Conservation (phyloP, 768 basidiomycete genomes). For the Leccinum boreale region DNA sequence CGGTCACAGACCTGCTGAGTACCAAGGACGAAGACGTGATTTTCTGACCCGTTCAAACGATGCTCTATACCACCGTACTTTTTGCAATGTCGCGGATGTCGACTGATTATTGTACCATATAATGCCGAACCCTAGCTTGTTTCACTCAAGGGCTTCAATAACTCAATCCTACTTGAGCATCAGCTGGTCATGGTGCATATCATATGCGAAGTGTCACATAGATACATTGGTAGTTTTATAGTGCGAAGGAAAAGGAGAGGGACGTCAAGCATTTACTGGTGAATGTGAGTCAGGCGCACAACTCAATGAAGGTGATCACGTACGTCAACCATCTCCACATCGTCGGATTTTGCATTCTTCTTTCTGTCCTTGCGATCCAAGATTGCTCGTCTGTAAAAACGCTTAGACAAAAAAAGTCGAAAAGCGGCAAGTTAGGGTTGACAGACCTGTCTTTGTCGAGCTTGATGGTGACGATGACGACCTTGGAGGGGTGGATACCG, state of each 20-base stretch:
- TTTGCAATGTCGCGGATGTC: constrained; percentile 1
- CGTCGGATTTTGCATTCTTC: constrained; percentile 53
- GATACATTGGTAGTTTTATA: constrained; percentile 64
- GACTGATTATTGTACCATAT: constrained; percentile 10
- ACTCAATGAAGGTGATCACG: constrained; percentile 32
- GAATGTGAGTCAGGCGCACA: constrained; percentile 9
- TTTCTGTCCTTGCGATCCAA: constrained; percentile 83
- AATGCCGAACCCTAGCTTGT: constrained; percentile 2
- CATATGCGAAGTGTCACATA: constrained; percentile 50
- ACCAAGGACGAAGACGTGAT: constrained; percentile 93
- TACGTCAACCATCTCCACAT: constrained; percentile 81
- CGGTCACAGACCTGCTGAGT: constrained; percentile 61
- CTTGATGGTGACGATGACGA: constrained; percentile 91
- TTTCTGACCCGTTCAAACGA: constrained; percentile 50
- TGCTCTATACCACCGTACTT: constrained; percentile 13
- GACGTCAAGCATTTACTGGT: constrained; percentile 22
- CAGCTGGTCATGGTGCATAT: constrained; percentile 50
- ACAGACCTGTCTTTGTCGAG: constrained; percentile 83
- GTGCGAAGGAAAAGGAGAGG: constrained; percentile 16
- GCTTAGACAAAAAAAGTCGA: constrained; percentile 5
- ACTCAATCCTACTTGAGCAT: not conserved
- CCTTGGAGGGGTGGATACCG: constrained; percentile 95
- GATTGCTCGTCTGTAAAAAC: constrained; percentile 64
- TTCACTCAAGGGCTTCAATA: constrained; percentile 6
- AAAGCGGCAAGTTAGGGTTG: not conserved